Conservation (phyloP, 2,329 filamentous ascomycete genomes). For the Pseudogymnoascus sp. region DNA sequence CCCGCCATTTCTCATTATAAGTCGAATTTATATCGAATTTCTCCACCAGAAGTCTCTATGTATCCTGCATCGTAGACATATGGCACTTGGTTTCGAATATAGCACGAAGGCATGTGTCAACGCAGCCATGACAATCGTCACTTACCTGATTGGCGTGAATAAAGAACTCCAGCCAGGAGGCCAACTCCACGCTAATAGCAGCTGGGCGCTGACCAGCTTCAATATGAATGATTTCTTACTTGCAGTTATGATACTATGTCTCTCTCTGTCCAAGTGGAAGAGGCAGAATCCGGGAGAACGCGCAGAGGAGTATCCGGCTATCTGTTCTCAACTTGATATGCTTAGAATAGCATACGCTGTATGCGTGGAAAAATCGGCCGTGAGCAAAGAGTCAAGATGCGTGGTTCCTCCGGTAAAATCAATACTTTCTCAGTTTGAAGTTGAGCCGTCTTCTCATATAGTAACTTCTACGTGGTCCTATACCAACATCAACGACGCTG, state of each 20-base stretch:
- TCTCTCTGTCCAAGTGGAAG: conserved; percentile 17
- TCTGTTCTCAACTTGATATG: conserved; percentile 3
- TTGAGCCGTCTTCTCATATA: conserved; percentile 9
- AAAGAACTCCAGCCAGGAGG: conserved; percentile 22
- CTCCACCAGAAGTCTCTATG: conserved; percentile 24
- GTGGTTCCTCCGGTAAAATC: conserved; percentile 3
- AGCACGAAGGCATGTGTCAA: conserved; percentile 18
- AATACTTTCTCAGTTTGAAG: not conserved
- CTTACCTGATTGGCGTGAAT: conserved; percentile 21
- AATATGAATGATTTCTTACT: conserved; percentile 25
- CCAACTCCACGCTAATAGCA: conserved; percentile 16
- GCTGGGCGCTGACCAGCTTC: conserved; percentile 23
- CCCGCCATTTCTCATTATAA: conserved; percentile 20
- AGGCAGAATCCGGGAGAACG: conserved; percentile 9
- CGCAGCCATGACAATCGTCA: conserved; percentile 18
- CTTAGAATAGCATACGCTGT: conserved; percentile 10
- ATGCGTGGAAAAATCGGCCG: conserved; percentile 14
- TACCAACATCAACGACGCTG: not conserved
- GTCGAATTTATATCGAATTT: conserved; percentile 19
- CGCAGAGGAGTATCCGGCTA: not conserved
- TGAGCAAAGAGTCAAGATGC: conserved; percentile 14
- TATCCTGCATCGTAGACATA: conserved; percentile 25
- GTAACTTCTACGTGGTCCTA: conserved; percentile 16
- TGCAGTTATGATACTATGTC: conserved; percentile 22
- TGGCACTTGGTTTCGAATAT: conserved; percentile 16